Conservation (phyloP, 1,284 basidiomycete species). For the Trichosporon sp. region DNA sequence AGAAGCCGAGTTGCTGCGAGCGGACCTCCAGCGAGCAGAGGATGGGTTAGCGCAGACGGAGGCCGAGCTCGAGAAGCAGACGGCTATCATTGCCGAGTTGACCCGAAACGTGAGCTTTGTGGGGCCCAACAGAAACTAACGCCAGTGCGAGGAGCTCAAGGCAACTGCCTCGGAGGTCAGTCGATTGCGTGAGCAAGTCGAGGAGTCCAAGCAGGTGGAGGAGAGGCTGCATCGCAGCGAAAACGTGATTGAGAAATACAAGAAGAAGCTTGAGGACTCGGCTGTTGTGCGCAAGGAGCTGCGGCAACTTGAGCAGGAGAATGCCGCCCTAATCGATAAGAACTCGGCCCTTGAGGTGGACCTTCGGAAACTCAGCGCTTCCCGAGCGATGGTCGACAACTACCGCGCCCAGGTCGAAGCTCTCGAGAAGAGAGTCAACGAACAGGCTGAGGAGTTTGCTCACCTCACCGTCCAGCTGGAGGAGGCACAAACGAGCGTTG, state of each 20-base stretch:
- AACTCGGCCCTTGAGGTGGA: constrained; percentile 89
- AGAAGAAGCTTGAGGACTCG: constrained; percentile 94
- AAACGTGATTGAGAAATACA: constrained; percentile 98
- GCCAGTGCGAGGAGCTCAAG: constrained; percentile 75
- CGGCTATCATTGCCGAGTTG: constrained; percentile 67
- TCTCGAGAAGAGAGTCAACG: constrained; percentile 67
- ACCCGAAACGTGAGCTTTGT: constrained; percentile 63
- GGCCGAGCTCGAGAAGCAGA: constrained; percentile 75
- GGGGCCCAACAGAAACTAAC: constrained; percentile 1
- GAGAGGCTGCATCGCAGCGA: constrained; percentile 91
- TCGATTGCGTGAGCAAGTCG: constrained; percentile 86
- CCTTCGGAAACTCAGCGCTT: constrained; percentile 78
- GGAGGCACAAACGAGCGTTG: constrained; percentile 69
- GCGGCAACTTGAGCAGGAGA: constrained; percentile 86
- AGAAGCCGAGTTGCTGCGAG: constrained; percentile 76
- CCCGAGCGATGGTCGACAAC: constrained; percentile 81
- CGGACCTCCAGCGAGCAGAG: constrained; percentile 75
- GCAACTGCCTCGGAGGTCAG: constrained; percentile 72
- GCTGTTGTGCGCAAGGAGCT: constrained; percentile 83
- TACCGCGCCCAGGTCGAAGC: constrained; percentile 86
- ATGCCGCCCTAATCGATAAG: constrained; percentile 84
- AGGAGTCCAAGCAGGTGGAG: constrained; percentile 90
- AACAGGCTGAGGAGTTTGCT: constrained; percentile 60
- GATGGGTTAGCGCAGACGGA: constrained; percentile 80
- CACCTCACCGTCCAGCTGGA: constrained; percentile 75